phyloP scores from a whole-genome alignment of 306 rosid genomes.

The Pueraria montana region DNA sequence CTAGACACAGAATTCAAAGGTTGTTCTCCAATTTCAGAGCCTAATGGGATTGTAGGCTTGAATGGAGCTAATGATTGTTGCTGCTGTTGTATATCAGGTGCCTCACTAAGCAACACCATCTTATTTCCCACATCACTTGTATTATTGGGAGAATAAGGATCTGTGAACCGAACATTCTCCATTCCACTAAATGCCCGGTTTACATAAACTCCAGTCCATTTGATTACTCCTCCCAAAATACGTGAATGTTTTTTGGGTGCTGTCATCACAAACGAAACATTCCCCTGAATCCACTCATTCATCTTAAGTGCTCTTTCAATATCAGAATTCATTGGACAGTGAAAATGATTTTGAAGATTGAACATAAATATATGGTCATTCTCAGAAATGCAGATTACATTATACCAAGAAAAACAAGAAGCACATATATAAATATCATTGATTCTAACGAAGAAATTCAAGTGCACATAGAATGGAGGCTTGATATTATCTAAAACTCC shows the following conservation, averaged over 20 bases:
- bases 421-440: too few relatives aligned
- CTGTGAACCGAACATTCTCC: slow-evolving; percentile 13
- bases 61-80: neutral
- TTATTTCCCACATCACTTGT: neutral
- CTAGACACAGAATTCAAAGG: neutral
- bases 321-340: neutral
- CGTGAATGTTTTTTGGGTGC: neutral
- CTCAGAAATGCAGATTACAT: neutral
- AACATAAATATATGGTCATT: neutral
- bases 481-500: neutral
- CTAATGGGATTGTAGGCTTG: neutral
- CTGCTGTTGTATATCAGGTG: neutral
- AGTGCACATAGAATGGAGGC: neutral
- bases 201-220: neutral
- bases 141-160: too few relatives aligned
- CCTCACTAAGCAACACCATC: neutral
- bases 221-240: neutral
- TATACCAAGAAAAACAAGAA: neutral
- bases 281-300: slow-evolving; percentile 20
- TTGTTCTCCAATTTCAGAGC: neutral
- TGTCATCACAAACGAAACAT: neutral
- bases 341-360: neutral
- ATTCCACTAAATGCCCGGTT: neutral
- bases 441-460: neutral
- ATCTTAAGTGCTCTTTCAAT: too few relatives aligned